These are phyloP conservation scores for Phialophora macrospora DNA, from an alignment of 2,329 filamentous ascomycete genomes.

Conservation along the genomic window DNA sequence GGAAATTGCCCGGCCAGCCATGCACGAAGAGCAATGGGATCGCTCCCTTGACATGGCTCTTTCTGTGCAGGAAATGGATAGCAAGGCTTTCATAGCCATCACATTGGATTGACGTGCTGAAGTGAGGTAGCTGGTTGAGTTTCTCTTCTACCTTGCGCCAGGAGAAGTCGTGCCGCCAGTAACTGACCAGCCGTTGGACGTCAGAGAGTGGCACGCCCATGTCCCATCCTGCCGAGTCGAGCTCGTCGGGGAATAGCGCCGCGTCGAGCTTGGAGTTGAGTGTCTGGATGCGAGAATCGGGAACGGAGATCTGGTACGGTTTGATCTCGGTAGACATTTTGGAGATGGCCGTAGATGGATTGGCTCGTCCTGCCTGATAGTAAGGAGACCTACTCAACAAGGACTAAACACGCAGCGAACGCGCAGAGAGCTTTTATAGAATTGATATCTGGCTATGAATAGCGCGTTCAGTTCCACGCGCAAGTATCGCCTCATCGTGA, in stretches of 20 bases:
- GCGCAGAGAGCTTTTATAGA: slow-evolving; percentile 1
- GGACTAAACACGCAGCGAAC: neutral
- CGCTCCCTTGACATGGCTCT: slow-evolving; percentile 39
- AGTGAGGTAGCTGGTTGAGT: slow-evolving; percentile 50
- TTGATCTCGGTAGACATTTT: slow-evolving; percentile 30
- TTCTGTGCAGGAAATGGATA: slow-evolving; percentile 40
- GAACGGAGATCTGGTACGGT: slow-evolving; percentile 45
- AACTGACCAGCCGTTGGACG: slow-evolving; percentile 44
- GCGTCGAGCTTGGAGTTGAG: slow-evolving; percentile 45
- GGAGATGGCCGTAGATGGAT: no score
- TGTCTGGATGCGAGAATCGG: slow-evolving; percentile 43
- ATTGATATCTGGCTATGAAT: slow-evolving; percentile 3
- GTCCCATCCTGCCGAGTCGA: slow-evolving; percentile 48
- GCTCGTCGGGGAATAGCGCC: slow-evolving; percentile 49
- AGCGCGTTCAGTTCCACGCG: neutral
- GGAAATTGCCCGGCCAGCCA: slow-evolving; percentile 47
- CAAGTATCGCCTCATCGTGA: neutral
- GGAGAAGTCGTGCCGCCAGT: slow-evolving; percentile 55
- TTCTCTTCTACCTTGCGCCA: slow-evolving; percentile 60
- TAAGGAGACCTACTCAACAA: neutral
- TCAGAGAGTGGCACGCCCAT: slow-evolving; percentile 49
- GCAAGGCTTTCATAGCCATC: slow-evolving; percentile 70
- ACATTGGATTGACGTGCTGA: slow-evolving; percentile 51
- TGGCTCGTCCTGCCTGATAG: no score
- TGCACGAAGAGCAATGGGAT: slow-evolving; percentile 46